Percentiles rank a stretch among this genome's conserved stretches.
phyloP scores from a whole-genome alignment of 441 rosid genomes.

The Eruca vesicaria region DNA sequence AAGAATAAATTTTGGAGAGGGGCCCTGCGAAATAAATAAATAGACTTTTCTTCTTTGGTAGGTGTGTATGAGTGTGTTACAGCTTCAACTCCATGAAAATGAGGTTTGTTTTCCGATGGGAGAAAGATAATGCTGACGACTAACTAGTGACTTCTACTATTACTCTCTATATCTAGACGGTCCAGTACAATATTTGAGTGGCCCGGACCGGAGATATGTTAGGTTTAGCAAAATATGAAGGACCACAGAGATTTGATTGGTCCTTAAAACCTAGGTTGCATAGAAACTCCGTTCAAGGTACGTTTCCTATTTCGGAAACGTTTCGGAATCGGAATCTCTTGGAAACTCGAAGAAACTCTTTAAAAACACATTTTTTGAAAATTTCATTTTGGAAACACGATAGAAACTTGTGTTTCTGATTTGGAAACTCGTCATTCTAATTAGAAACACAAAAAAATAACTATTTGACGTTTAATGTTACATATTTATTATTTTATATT shows the following conservation, averaged over 20 bases:
- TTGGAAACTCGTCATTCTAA: too few species aligned
- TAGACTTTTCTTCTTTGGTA: conserved; percentile 19
- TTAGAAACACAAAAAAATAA: too few species aligned
- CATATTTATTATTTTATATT: too few species aligned
- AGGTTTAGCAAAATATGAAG: conserved; percentile 23
- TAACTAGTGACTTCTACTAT: conserved; percentile 28
- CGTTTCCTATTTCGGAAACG: too few species aligned
- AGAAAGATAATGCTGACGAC: conserved; percentile 28
- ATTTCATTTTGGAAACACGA: too few species aligned
- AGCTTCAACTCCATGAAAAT: conserved; percentile 31
- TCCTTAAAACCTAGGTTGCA: too few species aligned
- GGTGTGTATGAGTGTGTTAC: conserved; percentile 24
- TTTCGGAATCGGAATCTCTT: too few species aligned
- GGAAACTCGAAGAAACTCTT: too few species aligned
- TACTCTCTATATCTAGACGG: conserved; percentile 28
- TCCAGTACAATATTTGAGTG: conserved; percentile 32
- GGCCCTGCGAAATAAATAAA: conserved; percentile 6
- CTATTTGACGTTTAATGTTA: too few species aligned
- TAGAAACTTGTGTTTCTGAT: too few species aligned
- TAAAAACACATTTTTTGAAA: too few species aligned
- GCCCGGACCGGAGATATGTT: conserved; percentile 33
- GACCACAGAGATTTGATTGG: conserved; percentile 34
- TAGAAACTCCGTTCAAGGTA: too few species aligned
- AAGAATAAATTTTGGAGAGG: conserved; percentile 27
- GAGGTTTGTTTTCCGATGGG: conserved; percentile 7